These are phyloP conservation scores for Ustilago curta DNA, from an alignment of 1,284 basidiomycete genomes.

Conservation along the genomic window DNA sequence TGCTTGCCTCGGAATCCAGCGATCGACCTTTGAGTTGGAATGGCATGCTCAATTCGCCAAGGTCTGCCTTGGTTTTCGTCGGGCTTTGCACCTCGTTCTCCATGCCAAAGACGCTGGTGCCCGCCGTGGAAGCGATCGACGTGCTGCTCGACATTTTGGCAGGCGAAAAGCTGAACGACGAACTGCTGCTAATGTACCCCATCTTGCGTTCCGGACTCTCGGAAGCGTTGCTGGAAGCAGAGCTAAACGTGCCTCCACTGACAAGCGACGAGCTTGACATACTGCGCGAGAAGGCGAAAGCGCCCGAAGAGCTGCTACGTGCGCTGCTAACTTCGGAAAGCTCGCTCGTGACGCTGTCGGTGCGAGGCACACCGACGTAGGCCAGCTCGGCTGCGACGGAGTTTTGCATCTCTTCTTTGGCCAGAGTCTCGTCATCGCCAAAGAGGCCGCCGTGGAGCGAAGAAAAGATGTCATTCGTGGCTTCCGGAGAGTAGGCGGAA, in stretches of 20 bases:
- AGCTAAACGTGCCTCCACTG: slow-evolving; percentile 50
- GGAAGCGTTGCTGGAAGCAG: slow-evolving; percentile 45
- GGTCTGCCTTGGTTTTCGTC: not conserved
- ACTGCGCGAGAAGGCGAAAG: slow-evolving; percentile 52
- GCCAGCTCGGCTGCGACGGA: slow-evolving; percentile 29
- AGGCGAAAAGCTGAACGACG: slow-evolving; percentile 38
- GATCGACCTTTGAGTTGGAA: slow-evolving; percentile 36
- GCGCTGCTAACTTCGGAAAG: slow-evolving; percentile 37
- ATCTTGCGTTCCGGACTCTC: slow-evolving; percentile 46
- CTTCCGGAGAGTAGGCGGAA: slow-evolving; percentile 40
- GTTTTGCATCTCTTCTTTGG: slow-evolving; percentile 35
- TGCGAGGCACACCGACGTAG: slow-evolving; percentile 33
- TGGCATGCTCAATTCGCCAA: slow-evolving; percentile 34
- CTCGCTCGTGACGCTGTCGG: slow-evolving; percentile 46
- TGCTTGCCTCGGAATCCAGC: not conserved
- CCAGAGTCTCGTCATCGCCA: slow-evolving; percentile 9
- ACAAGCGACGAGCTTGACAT: slow-evolving; percentile 49
- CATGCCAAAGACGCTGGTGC: slow-evolving; percentile 42
- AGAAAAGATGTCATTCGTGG: slow-evolving; percentile 19
- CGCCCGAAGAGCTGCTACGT: slow-evolving; percentile 49
- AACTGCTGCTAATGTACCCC: slow-evolving; percentile 24
- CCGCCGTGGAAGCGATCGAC: slow-evolving; percentile 41
- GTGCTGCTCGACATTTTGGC: slow-evolving; percentile 39
- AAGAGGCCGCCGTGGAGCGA: slow-evolving; percentile 29
- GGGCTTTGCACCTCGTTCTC: slow-evolving; percentile 16